These are phyloP conservation scores for Gracilaria domingensis DNA, from an alignment of 23 red algal genomes.

Conservation along the genomic window DNA sequence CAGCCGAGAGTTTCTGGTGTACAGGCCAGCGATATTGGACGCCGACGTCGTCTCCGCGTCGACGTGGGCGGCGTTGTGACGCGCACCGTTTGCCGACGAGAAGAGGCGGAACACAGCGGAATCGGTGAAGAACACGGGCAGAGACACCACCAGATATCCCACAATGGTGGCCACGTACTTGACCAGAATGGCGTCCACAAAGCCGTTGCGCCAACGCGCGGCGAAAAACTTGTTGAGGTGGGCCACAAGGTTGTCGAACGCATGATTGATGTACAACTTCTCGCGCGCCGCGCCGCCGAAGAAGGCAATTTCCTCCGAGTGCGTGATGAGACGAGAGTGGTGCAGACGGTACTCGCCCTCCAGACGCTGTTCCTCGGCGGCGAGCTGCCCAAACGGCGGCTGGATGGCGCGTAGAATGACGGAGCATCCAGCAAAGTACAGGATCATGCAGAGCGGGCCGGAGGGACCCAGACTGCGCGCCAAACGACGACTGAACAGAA, in stretches of 20 bases:
- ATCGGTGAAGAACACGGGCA: conserved; percentile 93
- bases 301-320: conserved; percentile 99
- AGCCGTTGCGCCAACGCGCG: conserved; percentile 86
- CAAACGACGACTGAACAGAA: conserved; percentile 81
- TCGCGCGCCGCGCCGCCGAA: conserved; percentile 89
- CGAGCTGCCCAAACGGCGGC: conserved; percentile 93
- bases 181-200: conserved; percentile 91
- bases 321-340: conserved; percentile 93
- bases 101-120: conserved; percentile 44
- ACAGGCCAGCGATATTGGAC: conserved; percentile 88
- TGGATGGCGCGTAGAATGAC: conserved; percentile 89
- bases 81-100: conserved; percentile 3
- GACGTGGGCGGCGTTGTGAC: neutral
- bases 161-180: conserved; percentile 99
- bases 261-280: conserved; percentile 93
- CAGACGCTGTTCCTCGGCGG: conserved; percentile 92
- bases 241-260: conserved; percentile 80
- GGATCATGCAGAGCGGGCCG: conserved; percentile 88
- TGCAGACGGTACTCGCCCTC: conserved; percentile 97
- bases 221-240: conserved; percentile 86
- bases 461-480: conserved; percentile 76
- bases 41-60: conserved; percentile 60
- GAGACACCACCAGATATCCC: conserved; percentile 92
- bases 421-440: conserved; percentile 88
- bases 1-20: conserved; percentile 92